phyloP scores from a whole-genome alignment of 495 filamentous ascomycete species.

The Daldinia grandis region DNA sequence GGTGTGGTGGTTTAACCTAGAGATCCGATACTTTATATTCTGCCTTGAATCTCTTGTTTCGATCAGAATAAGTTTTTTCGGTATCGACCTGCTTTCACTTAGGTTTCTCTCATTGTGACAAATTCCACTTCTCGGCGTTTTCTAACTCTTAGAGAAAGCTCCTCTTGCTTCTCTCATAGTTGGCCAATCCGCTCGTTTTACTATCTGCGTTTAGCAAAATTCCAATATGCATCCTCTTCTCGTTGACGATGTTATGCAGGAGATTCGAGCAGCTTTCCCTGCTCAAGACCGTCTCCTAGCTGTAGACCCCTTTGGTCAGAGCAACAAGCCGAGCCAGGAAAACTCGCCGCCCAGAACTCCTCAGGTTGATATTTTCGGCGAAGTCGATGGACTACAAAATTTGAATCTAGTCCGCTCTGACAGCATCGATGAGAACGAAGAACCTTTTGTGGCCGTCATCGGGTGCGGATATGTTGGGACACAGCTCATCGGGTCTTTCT shows the following conservation, averaged over 20 bases:
- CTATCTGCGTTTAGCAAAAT: not conserved
- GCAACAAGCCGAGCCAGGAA: conserved; percentile 26
- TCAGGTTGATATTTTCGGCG: conserved; percentile 8
- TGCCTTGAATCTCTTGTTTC: not conserved
- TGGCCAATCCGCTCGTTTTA: not conserved
- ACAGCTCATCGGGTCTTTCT: conserved; percentile 46
- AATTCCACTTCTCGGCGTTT: not conserved
- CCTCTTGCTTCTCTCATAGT: not conserved
- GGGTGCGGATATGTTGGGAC: conserved; percentile 52
- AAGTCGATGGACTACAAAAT: conserved; percentile 6
- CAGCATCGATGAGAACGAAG: conserved; percentile 26
- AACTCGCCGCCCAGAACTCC: conserved; percentile 32
- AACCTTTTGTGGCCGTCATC: conserved; percentile 48
- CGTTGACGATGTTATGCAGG: conserved; percentile 12
- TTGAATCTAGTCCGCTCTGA: conserved; percentile 8
- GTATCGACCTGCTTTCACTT: conserved; percentile 3
- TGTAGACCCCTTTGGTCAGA: not conserved
- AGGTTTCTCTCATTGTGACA: conserved; percentile 5
- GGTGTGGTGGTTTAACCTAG: conserved; percentile 9
- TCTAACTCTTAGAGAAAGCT: not conserved
- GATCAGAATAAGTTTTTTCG: not conserved
- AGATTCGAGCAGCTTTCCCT: conserved; percentile 13
- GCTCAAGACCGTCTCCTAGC: conserved; percentile 9
- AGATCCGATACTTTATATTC: conserved; percentile 25
- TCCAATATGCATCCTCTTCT: conserved; percentile 19